Evolutionary conservation across 352 stramenopile species (phyloP).

Genomic region (Globisporangium uncinulatum): DNA sequence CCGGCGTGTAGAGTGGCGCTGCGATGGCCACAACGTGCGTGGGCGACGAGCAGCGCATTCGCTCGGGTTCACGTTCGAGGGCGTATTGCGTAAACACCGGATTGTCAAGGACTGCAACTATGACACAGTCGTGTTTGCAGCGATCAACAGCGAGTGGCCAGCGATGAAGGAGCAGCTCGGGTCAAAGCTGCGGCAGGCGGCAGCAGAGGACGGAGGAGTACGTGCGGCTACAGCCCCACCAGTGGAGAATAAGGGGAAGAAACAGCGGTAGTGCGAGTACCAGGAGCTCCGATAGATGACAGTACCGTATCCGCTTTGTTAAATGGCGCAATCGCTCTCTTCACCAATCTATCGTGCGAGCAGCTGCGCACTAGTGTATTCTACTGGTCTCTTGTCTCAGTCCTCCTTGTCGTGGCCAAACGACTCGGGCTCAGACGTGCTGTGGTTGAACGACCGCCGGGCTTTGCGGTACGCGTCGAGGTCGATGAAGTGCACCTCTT

Average conservation of each 20-base stretch:
- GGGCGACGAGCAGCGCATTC: conserved; percentile 70
- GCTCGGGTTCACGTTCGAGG: conserved; percentile 84
- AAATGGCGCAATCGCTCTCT: neutral
- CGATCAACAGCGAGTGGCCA: conserved; percentile 86
- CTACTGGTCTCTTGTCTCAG: neutral
- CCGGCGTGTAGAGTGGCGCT: conserved; percentile 83
- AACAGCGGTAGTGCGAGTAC: no score
- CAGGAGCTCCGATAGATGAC: no score
- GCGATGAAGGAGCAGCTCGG: conserved; percentile 61
- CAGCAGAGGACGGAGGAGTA: conserved; percentile 4
- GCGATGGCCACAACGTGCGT: conserved; percentile 85
- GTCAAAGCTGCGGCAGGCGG: conserved; percentile 25
- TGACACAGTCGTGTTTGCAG: conserved; percentile 80
- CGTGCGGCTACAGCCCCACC: no score
- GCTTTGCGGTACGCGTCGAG: conserved; percentile 70
- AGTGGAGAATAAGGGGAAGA: conserved; percentile 29
- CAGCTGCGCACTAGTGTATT: no score
- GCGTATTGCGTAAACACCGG: conserved; percentile 83
- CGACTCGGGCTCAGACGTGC: conserved; percentile 15
- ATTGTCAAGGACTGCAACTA: conserved; percentile 82
- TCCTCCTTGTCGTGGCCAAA: conserved; percentile 11
- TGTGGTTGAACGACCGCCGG: conserved; percentile 33
- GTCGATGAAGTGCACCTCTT: conserved; percentile 72
- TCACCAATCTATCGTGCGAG: conserved; percentile 5
- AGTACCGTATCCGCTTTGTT: neutral